Conservation (phyloP, 2,329 filamentous ascomycete species). For the Septoria petroselini region DNA sequence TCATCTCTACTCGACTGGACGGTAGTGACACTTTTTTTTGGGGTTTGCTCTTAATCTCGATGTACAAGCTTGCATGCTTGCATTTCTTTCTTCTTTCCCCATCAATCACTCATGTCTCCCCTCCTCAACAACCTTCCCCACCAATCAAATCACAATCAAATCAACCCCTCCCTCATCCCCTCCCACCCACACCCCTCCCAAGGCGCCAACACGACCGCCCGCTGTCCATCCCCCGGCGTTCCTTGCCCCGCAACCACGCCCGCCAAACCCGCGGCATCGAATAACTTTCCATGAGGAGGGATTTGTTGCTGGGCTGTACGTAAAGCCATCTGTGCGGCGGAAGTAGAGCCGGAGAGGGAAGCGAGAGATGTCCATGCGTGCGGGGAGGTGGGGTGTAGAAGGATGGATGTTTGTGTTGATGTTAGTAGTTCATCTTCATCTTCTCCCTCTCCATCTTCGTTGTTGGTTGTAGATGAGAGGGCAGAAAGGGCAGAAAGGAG, state of each 20-base stretch:
- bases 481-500: constrained; percentile 72
- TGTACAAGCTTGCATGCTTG: too few species aligned
- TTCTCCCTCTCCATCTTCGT: constrained; percentile 35
- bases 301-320: constrained; percentile 71
- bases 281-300: constrained; percentile 68
- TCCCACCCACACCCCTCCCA: constrained; percentile 52
- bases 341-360: constrained; percentile 53
- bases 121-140: too few species aligned
- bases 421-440: constrained; percentile 53
- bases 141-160: too few species aligned
- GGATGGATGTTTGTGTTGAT: constrained; percentile 71
- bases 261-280: constrained; percentile 66
- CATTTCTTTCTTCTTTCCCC: too few species aligned
- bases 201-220: constrained; percentile 74
- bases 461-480: constrained; percentile 48
- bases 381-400: constrained; percentile 75
- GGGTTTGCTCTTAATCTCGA: too few species aligned
- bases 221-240: constrained; percentile 69
- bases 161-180: constrained; percentile 18
- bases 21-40: too few species aligned
- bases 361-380: constrained; percentile 78
- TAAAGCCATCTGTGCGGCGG: constrained; percentile 72
- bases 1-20: too few species aligned
- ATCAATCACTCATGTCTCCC: too few species aligned
- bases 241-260: constrained; percentile 72